Percentiles rank a stretch among this genome's conserved stretches.
Conservation (phyloP, 352 stramenopile species). For the Albugo candida region DNA sequence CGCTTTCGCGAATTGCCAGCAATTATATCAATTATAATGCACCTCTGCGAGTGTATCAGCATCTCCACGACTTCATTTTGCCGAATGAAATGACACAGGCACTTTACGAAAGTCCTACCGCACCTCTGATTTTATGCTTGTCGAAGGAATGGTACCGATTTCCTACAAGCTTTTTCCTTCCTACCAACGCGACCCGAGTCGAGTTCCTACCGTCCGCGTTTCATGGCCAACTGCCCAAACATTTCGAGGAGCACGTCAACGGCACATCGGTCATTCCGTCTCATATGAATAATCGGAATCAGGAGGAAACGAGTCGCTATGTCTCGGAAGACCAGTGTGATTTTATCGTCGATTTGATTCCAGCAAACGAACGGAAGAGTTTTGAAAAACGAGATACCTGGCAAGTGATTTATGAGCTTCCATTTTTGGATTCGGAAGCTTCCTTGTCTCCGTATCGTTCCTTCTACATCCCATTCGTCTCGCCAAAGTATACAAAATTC, state of each 20-base stretch:
- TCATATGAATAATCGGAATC: conserved; percentile 90
- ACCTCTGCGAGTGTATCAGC: conserved; percentile 44
- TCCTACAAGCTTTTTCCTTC: conserved; percentile 91
- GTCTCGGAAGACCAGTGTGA: conserved; percentile 59
- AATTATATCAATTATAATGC: conserved; percentile 56
- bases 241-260: conserved; percentile 57
- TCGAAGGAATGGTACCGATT: conserved; percentile 97
- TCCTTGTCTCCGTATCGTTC: conserved; percentile 44
- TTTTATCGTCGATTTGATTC: conserved; percentile 78
- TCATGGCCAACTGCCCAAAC: conserved; percentile 84
- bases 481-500: conserved; percentile 27
- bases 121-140: conserved; percentile 67
- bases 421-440: conserved; percentile 37
- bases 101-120: conserved; percentile 3
- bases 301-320: conserved; percentile 81
- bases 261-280: conserved; percentile 36
- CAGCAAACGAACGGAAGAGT: conserved; percentile 44
- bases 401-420: conserved; percentile 24
- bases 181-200: conserved; percentile 48
- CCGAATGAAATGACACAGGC: conserved; percentile 15
- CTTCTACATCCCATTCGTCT: conserved; percentile 62
- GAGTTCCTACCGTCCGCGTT: conserved; percentile 89
- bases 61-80: conserved; percentile 35
- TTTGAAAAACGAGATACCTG: conserved; percentile 31
- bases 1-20: conserved; percentile 31